phyloP scores from a whole-genome alignment of 352 stramenopile genomes.

The Phytophthora rubi region DNA sequence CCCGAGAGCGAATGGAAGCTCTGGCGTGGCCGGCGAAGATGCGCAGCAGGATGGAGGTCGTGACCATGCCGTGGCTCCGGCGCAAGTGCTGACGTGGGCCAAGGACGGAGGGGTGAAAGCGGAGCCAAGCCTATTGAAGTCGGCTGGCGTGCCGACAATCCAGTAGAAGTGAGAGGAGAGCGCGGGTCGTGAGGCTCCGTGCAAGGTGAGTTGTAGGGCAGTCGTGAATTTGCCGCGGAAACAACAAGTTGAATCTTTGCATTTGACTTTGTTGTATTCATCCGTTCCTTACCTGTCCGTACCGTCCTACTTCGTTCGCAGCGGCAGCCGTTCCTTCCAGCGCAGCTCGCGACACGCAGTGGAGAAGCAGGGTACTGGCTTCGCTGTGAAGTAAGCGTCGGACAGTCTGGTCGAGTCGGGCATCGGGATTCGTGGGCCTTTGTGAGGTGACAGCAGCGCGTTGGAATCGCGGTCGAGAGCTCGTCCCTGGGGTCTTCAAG shows the following conservation, averaged over 20 bases:
- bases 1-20: no score
- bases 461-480: background rate
- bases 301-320: background rate
- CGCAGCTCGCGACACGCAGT: background rate
- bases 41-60: no score
- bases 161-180: no score
- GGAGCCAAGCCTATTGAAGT: no score
- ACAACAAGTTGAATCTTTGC: background rate
- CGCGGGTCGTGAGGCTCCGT: no score
- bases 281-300: background rate
- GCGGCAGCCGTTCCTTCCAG: background rate
- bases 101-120: no score
- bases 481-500: background rate
- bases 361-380: slow-evolving; percentile 2
- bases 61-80: no score
- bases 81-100: no score
- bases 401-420: background rate
- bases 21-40: no score
- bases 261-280: background rate
- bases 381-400: background rate
- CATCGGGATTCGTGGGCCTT: background rate
- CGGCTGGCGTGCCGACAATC: no score
- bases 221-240: background rate
- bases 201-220: no score
- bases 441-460: background rate